These are phyloP conservation scores for Mucuna pruriens DNA, from an alignment of 306 rosid genomes.

Conservation along the genomic window DNA sequence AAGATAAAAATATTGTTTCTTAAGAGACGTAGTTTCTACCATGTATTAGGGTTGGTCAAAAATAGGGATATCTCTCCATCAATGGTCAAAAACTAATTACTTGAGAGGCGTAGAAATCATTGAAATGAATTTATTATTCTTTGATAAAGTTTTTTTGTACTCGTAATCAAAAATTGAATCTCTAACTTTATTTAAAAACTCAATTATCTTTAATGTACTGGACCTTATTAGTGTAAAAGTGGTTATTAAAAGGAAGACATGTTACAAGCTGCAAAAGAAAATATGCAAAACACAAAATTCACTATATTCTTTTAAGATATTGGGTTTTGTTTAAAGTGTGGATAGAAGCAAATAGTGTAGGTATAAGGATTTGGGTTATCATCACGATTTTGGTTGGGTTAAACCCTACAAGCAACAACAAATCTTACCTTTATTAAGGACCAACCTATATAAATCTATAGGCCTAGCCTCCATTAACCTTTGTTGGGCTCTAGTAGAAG, in stretches of 20 bases:
- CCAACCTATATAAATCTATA: neutral
- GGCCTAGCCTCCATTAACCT: neutral
- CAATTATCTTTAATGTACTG: too few relatives aligned
- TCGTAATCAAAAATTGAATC: too few relatives aligned
- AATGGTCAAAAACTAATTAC: too few relatives aligned
- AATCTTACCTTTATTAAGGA: neutral
- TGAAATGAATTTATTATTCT: too few relatives aligned
- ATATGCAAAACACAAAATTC: neutral
- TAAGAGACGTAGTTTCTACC: neutral
- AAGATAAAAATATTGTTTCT: too few relatives aligned
- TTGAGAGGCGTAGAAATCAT: too few relatives aligned
- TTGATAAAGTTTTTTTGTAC: too few relatives aligned
- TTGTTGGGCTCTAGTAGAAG: neutral
- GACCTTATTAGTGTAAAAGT: too few relatives aligned
- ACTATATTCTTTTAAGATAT: neutral
- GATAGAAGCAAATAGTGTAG: neutral
- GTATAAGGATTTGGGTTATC: neutral
- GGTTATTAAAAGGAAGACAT: neutral
- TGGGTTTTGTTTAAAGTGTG: neutral
- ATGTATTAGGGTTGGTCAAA: neutral
- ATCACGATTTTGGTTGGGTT: neutral
- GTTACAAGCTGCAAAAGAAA: neutral
- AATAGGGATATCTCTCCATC: too few relatives aligned
- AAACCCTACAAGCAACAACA: neutral
- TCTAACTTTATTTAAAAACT: too few relatives aligned